A percentile compares a stretch with the other conserved stretches of the same genome.
Evolutionary conservation across 2,329 filamentous ascomycete genomes (phyloP).

Genomic region (Pyrenochaeta sp.): DNA sequence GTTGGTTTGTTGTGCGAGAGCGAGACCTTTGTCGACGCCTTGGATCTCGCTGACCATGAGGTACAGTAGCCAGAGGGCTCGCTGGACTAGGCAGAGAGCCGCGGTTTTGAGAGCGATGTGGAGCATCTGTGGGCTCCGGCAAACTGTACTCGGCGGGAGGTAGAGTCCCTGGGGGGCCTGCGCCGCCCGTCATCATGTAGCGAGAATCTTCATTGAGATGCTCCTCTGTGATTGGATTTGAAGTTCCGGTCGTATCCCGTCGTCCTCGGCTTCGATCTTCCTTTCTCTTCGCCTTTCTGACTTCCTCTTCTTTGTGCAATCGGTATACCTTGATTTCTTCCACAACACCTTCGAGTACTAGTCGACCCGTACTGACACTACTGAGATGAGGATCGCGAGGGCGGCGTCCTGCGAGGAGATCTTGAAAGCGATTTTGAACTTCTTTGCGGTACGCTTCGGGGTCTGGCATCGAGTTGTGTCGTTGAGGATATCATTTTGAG

Average conservation of each 20-base stretch:
- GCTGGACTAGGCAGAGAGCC: background rate
- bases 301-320: constrained; percentile 21
- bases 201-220: background rate
- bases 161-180: constrained; percentile 3
- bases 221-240: background rate
- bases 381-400: constrained; percentile 17
- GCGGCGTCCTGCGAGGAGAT: constrained; percentile 14
- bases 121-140: background rate
- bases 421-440: constrained; percentile 25
- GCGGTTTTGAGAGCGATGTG: no score
- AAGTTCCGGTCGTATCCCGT: background rate
- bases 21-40: background rate
- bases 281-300: constrained; percentile 1
- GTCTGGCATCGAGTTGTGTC: constrained; percentile 10
- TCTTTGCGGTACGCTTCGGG: constrained; percentile 19
- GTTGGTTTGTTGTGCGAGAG: background rate
- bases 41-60: background rate
- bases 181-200: constrained; percentile 14
- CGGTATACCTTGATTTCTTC: constrained; percentile 32
- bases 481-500: background rate
- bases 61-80: background rate
- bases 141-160: background rate
- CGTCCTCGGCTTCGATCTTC: background rate
- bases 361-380: constrained; percentile 8
- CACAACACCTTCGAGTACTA: constrained; percentile 31